Base-by-base conservation (phyloP, 108 stramenopile species). In the Cylindrotheca fusiformis region DNA sequence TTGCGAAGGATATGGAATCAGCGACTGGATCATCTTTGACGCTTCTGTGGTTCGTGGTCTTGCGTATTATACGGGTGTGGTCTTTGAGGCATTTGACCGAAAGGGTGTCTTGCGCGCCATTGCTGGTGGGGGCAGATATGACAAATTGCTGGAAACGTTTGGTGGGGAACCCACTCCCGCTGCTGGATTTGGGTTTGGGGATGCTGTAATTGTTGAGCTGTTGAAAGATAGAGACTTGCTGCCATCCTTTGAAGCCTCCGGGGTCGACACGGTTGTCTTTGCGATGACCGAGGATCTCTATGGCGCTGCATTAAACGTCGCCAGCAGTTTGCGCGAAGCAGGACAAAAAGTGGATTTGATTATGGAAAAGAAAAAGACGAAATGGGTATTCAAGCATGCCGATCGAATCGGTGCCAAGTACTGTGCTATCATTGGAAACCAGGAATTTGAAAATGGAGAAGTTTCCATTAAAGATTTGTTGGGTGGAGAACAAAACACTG, bases 41-140 rank as follows among this genome's bases (percentile, higher is more conserved):
- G 96, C 93, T 32, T 93, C 90, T 26, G 96, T 97, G 36, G 95
- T 99, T 52, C 85, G 98, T 29, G 98, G 98, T 14, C 68, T 99
- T 23, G 95, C 96, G 24, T 99, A 99, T 64, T 99, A 99, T 73
- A 99, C 98, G 0, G 97, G 97, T 23, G 80, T 95, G 21, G 98
- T 99, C 17, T 99, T 97, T 76, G 98, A 99, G 77, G 96, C 95
- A 27, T 97, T 99, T 74, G 98, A 99, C 72, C 79, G 97, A 36
- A 81, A 78, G 52, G 96, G 98, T 17, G 88, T 82, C 26, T 77
- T 99, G 4, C 91, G 98, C n/a, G 98, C 98, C 2, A 96, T 99
- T 67, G 95, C 93, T 28, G 98, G 98, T 5, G 98, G 98, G 14
- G 98, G 98, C 23, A 88, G 98, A 17, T 99, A 99, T 63, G 97